Percentiles rank a stretch among this genome's conserved stretches.
Evolutionary conservation across 768 basidiomycete genomes (phyloP).

Genomic region (Rubroboletus satanas): DNA sequence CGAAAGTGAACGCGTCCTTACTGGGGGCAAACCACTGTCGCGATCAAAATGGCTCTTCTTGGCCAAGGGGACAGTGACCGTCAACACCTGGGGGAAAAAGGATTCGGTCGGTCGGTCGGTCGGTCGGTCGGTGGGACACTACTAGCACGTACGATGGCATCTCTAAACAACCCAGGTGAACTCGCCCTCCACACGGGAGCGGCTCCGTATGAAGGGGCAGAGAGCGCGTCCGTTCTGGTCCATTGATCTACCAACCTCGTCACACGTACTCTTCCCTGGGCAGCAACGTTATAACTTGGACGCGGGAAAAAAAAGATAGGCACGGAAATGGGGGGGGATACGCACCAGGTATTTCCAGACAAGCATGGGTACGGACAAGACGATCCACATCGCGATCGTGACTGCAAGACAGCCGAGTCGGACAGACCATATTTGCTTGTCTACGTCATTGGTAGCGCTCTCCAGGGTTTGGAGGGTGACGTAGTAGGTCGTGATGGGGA

Average conservation of each 20-base stretch:
- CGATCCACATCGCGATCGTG: conserved; percentile 35
- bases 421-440: conserved; percentile 30
- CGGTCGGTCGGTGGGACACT: neutral
- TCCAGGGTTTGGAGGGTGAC: conserved; percentile 24
- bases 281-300: neutral
- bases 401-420: conserved; percentile 36
- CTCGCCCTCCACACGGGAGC: conserved; percentile 42
- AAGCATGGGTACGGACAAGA: conserved; percentile 41
- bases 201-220: conserved; percentile 16
- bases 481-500: conserved; percentile 39
- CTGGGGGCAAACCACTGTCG: conserved; percentile 42
- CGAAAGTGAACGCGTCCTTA: conserved; percentile 16
- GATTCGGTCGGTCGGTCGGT: neutral
- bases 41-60: conserved; percentile 38
- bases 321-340: conserved; percentile 1
- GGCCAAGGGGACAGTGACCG: conserved; percentile 35
- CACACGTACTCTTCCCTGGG: conserved; percentile 43
- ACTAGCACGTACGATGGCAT: conserved; percentile 31
- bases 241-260: conserved; percentile 37
- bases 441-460: neutral
- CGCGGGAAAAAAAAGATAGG: neutral
- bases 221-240: conserved; percentile 37
- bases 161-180: conserved; percentile 38
- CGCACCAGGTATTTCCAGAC: conserved; percentile 46
- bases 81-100: conserved; percentile 32